Conservation (phyloP, 163 green algal genomes). For the Scenedesmus sp. region DNA sequence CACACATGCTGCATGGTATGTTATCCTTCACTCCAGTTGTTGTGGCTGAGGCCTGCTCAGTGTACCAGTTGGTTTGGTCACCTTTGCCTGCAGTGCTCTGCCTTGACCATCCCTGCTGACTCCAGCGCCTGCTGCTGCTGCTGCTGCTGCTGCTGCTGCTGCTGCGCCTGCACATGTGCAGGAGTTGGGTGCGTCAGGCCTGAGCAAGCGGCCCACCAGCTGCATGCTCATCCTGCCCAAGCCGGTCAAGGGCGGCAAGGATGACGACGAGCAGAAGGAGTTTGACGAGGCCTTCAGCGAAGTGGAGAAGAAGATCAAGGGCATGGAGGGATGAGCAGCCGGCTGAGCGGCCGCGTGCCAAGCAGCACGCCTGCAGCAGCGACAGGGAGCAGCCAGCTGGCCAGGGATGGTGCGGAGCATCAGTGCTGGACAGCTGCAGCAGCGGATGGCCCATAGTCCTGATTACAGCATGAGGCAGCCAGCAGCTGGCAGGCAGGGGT, state of each 20-base stretch:
- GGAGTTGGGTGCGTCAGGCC: constrained; percentile 90
- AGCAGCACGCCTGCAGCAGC: not conserved
- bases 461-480: not conserved
- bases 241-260: constrained; percentile 76
- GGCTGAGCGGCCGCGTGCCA: not conserved
- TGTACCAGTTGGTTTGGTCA: not conserved
- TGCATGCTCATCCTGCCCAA: constrained; percentile 97
- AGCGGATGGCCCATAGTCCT: not conserved
- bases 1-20: too few relatives aligned
- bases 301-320: constrained; percentile 78
- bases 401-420: not conserved
- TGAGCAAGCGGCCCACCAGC: constrained; percentile 97
- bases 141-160: constrained; percentile 11
- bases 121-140: constrained; percentile 1
- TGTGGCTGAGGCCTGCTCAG: not conserved
- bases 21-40: not conserved
- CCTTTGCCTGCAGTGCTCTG: not conserved
- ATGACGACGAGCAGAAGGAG: constrained; percentile 71
- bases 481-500: not conserved
- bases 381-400: not conserved
- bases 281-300: constrained; percentile 68
- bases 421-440: not conserved
- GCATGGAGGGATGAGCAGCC: not conserved
- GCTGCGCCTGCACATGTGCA: constrained; percentile 50
- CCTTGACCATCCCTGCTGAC: not conserved